Evolutionary conservation across 139 green algal genomes (phyloP).

Genomic region (Gonium pectorale): DNA sequence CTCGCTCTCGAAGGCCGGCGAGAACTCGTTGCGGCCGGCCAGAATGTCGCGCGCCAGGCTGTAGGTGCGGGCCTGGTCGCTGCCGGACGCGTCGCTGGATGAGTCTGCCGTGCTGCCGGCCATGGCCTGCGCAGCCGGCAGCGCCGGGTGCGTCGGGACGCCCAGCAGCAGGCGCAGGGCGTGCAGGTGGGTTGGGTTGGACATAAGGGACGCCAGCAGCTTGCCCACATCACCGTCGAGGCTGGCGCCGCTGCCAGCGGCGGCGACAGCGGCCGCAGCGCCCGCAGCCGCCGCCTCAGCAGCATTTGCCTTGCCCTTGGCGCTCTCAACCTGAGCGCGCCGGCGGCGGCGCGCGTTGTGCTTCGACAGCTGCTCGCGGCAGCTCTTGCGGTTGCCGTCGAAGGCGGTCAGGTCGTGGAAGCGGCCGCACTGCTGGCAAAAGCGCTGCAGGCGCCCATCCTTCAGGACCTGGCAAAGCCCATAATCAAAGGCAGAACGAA

Average conservation of each 20-base stretch:
- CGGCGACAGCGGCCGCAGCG: background rate
- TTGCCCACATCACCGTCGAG: slow-evolving; percentile 55
- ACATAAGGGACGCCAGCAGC: slow-evolving; percentile 64
- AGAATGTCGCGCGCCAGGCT: slow-evolving; percentile 48
- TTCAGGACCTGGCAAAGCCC: slow-evolving; percentile 77
- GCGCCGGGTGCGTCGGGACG: slow-evolving; percentile 62
- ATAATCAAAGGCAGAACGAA: too few relatives aligned
- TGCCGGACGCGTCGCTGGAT: background rate
- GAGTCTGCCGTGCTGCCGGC: background rate
- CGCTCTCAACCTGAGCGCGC: slow-evolving; percentile 46
- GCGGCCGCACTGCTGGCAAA: slow-evolving; percentile 93
- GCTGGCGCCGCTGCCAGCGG: too few relatives aligned
- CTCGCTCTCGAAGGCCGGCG: slow-evolving; percentile 52
- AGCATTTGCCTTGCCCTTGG: slow-evolving; percentile 8
- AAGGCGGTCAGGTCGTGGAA: slow-evolving; percentile 92
- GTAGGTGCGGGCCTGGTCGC: slow-evolving; percentile 45
- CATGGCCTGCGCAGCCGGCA: slow-evolving; percentile 45
- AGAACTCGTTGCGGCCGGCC: slow-evolving; percentile 41
- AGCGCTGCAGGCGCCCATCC: slow-evolving; percentile 81
- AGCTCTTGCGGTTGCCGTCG: slow-evolving; percentile 87
- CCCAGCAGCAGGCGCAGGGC: slow-evolving; percentile 70
- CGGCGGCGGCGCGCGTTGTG: slow-evolving; percentile 80
- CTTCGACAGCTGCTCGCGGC: slow-evolving; percentile 80
- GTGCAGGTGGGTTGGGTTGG: slow-evolving; percentile 67
- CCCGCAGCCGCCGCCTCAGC: background rate